Evolutionary conservation across 2,329 filamentous ascomycete species (phyloP).

Genomic region (Chalaropsis thielavioides): DNA sequence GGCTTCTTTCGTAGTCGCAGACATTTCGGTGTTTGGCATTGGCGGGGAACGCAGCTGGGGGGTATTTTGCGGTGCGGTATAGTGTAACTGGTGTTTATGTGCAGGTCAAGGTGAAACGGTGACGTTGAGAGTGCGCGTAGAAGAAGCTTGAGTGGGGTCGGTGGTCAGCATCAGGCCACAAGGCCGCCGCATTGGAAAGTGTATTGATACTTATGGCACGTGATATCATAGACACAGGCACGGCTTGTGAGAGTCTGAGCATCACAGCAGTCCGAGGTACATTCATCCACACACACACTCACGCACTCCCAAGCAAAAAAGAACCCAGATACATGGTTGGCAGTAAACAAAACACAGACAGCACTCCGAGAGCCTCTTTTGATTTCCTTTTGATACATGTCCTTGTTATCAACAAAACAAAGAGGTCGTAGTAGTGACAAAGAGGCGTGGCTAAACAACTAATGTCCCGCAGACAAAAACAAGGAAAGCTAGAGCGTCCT

Average conservation of each 20-base stretch:
- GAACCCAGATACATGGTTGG: background rate
- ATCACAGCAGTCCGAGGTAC: background rate
- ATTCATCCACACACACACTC: background rate
- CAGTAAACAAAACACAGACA: conserved; percentile 7
- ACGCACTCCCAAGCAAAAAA: background rate
- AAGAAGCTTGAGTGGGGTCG: background rate
- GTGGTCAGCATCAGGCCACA: background rate
- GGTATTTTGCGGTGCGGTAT: background rate
- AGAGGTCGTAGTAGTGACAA: background rate
- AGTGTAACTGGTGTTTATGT: too few relatives aligned
- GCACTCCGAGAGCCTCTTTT: conserved; percentile 10
- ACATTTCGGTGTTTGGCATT: conserved; percentile 35
- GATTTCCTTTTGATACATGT: conserved; percentile 9
- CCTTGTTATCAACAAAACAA: background rate
- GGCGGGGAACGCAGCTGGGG: background rate
- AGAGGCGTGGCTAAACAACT: background rate
- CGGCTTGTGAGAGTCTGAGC: background rate
- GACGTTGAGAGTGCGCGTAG: background rate
- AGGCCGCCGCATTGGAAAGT: background rate
- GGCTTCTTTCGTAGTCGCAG: conserved; percentile 56
- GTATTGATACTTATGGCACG: background rate
- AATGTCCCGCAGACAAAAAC: conserved; percentile 5
- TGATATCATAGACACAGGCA: too few relatives aligned
- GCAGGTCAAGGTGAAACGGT: background rate
- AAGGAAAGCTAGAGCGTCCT: conserved; percentile 28